Evolutionary conservation across 257 asterid genomes (phyloP), one percentile per base, ranked within the genome.

Genomic region (Solanum etuberosum): DNA sequence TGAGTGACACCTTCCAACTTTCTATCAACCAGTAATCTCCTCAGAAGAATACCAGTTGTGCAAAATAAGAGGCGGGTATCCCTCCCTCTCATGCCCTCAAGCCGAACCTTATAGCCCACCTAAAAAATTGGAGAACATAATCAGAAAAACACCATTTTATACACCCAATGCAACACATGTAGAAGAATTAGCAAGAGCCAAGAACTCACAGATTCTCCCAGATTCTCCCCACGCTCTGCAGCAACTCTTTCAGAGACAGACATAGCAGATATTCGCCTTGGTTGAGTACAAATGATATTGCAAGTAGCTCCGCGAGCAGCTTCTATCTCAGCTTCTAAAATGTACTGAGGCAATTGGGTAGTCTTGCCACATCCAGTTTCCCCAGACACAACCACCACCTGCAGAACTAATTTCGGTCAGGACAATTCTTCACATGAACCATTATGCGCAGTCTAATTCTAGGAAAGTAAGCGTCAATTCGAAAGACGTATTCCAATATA

Each of bases 301-400:
- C 99, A 96, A 86, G 91, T 88, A 80, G 98, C 97, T 89, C 99
- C 99, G 42, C 89, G 91, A 73, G 85, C 90, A 63, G 96, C 94
- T 90, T 96, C 98, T 85, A 90, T 96, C 89, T 95, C 95, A 32
- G 98, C 88, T 92, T 96, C 99, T 90, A 96, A 92, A 77, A 96
- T 93, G 92, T 95, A 96, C 87, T 96, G 99, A 81, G 99, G 99
- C 87, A 96, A 90, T 89, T 96, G 99, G 37, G 98, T 96, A 42
- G 99, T 96, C 92, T 96, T 96, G 34, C 99, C 99, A 61, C 99
- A 96, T 31, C 99, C 99, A 89, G 98, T 95, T 91, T 95, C 98
- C 81, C 99, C 99, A 63, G 99, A 96, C 78, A 96, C 92, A 83
- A 96, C 98, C 20, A 96, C 97, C 34, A 96, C 98, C 98, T 96